A percentile compares a stretch with the other conserved stretches of the same genome.
phyloP scores from a whole-genome alignment of 768 basidiomycete species.

The Mycena venus region DNA sequence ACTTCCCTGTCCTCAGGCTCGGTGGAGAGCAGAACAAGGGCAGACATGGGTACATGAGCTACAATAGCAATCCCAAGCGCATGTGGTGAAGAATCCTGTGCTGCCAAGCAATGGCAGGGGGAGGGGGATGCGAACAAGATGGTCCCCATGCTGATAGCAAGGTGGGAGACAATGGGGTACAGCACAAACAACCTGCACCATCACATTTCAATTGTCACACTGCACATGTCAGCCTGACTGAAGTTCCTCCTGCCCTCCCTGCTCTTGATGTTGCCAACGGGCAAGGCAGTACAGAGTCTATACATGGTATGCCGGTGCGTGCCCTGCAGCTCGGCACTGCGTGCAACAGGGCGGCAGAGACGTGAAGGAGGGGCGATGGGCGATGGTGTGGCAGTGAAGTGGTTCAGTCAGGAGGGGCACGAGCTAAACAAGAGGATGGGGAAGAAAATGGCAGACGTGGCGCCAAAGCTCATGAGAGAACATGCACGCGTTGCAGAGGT shows the following conservation, averaged over 20 bases:
- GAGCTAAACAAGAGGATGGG: slow-evolving; percentile 94
- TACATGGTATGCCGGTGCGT: slow-evolving; percentile 93
- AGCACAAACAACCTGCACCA: slow-evolving; percentile 75
- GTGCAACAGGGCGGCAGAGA: slow-evolving; percentile 95
- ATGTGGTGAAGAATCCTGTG: slow-evolving; percentile 77
- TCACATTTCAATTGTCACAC: slow-evolving; percentile 79
- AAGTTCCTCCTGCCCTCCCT: slow-evolving; percentile 87
- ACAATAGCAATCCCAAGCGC: slow-evolving; percentile 80
- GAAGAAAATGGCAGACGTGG: slow-evolving; percentile 88
- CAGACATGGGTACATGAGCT: slow-evolving; percentile 54
- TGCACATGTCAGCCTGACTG: slow-evolving; percentile 86
- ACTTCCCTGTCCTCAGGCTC: slow-evolving; percentile 85
- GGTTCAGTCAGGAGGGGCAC: slow-evolving; percentile 94
- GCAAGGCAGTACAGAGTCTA: slow-evolving; percentile 80
- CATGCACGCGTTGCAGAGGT: slow-evolving; percentile 82
- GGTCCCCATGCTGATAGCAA: slow-evolving; percentile 60
- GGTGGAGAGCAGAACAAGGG: slow-evolving; percentile 53
- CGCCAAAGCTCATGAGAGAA: slow-evolving; percentile 85
- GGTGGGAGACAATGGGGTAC: slow-evolving; percentile 69
- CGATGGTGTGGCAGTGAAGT: slow-evolving; percentile 96
- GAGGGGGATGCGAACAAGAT: slow-evolving; percentile 26
- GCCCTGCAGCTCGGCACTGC: slow-evolving; percentile 94
- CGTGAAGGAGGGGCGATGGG: slow-evolving; percentile 94
- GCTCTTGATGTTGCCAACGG: slow-evolving; percentile 91
- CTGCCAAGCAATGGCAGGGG: background rate